phyloP scores from a whole-genome alignment of 1,139 yeast genomes.

The Saccharomyces hybrid region DNA sequence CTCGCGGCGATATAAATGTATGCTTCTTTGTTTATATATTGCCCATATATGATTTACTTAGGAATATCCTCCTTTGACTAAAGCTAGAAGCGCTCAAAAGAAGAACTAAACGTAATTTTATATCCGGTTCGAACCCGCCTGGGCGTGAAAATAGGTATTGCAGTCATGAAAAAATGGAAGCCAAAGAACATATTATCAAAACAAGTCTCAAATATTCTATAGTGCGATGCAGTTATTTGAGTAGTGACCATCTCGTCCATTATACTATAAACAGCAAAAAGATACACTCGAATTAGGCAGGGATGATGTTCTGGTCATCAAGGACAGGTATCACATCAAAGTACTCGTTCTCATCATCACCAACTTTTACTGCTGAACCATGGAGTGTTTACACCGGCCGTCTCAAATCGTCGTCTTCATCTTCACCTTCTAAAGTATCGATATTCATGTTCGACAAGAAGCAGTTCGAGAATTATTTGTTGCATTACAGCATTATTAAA shows the following conservation, averaged over 20 bases:
- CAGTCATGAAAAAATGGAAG: neutral
- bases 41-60: no score
- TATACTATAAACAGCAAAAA: neutral
- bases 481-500: conserved; percentile 45
- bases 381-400: conserved; percentile 87
- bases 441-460: conserved; percentile 86
- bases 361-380: conserved; percentile 70
- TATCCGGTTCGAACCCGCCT: neutral
- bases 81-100: no score
- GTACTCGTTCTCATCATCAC: conserved; percentile 66
- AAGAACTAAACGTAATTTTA: neutral
- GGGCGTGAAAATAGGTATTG: neutral
- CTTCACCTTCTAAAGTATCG: conserved; percentile 46
- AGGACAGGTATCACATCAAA: conserved; percentile 65
- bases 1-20: neutral
- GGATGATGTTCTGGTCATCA: conserved; percentile 32
- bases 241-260: neutral
- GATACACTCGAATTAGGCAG: neutral
- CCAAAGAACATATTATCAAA: neutral
- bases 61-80: no score
- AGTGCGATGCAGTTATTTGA: neutral
- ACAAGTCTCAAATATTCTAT: neutral
- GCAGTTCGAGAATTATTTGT: conserved; percentile 53
- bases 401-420: conserved; percentile 38
- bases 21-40: neutral